Evolutionary conservation across 768 basidiomycete species (phyloP).

Genomic region (Leccinum aurantiacum): DNA sequence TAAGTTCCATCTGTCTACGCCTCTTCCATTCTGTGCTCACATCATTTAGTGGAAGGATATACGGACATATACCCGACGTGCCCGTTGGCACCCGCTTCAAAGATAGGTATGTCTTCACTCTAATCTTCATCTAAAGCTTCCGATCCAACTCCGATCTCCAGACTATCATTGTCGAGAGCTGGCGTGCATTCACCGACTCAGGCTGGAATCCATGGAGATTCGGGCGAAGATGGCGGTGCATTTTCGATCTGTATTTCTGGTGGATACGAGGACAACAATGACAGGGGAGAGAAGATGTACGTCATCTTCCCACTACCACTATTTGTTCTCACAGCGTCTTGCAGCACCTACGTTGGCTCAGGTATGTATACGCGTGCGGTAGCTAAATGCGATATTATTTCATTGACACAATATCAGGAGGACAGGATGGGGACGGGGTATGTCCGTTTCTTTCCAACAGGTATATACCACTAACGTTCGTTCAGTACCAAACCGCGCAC

Average conservation of each 20-base stretch:
- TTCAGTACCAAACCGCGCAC: slow-evolving; percentile 22
- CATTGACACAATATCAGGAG: slow-evolving; percentile 15
- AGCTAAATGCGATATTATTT: too few species aligned
- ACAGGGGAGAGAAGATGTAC: slow-evolving; percentile 39
- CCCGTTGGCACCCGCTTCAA: slow-evolving; percentile 25
- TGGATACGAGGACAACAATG: slow-evolving; percentile 44
- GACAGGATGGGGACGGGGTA: slow-evolving; percentile 22
- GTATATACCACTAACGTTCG: neutral
- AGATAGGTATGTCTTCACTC: slow-evolving; percentile 10
- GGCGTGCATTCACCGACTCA: slow-evolving; percentile 36
- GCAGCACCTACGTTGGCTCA: slow-evolving; percentile 37
- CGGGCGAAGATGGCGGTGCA: slow-evolving; percentile 27
- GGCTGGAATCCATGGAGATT: slow-evolving; percentile 42
- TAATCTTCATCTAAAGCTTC: neutral
- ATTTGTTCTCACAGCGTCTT: slow-evolving; percentile 3
- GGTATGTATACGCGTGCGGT: slow-evolving; percentile 18
- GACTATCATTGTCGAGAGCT: slow-evolving; percentile 15
- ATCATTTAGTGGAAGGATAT: slow-evolving; percentile 13
- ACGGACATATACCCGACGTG: slow-evolving; percentile 33
- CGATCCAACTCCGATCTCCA: slow-evolving; percentile 6
- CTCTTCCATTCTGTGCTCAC: neutral
- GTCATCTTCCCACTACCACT: slow-evolving; percentile 7
- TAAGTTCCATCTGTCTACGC: slow-evolving; percentile 3
- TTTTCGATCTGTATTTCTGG: slow-evolving; percentile 43
- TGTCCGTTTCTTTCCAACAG: neutral